phyloP scores from a whole-genome alignment of 768 basidiomycete species.

The Tulasnella sp. region DNA sequence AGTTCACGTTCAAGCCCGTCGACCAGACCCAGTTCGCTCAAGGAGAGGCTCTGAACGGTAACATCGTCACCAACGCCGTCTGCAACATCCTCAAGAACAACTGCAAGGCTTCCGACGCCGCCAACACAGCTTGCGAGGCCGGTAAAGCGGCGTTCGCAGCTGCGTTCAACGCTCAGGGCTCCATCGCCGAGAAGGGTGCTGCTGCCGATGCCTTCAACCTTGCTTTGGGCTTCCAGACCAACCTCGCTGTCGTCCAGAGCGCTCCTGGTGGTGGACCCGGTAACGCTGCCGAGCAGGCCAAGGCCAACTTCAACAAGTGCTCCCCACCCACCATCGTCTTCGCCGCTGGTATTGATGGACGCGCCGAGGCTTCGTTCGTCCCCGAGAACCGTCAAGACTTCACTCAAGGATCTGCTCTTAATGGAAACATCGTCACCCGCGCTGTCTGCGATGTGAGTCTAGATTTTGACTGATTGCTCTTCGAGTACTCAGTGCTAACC shows the following conservation, averaged over 20 bases:
- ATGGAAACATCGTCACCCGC: constrained; percentile 13
- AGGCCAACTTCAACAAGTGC: constrained; percentile 20
- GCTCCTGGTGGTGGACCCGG: constrained; percentile 21
- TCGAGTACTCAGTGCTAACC: not conserved
- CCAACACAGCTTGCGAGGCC: not conserved
- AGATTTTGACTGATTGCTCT: not conserved
- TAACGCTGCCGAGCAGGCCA: constrained; percentile 2
- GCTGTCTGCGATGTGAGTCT: constrained; percentile 21
- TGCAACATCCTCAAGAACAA: constrained; percentile 19
- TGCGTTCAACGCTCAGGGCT: too few relatives aligned
- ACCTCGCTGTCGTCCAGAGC: constrained; percentile 8
- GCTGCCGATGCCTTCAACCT: constrained; percentile 4
- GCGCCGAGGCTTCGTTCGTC: constrained; percentile 17
- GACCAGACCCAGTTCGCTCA: constrained; percentile 20
- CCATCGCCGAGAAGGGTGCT: constrained; percentile 4
- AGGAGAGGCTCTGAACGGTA: constrained; percentile 2
- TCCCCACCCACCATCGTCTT: constrained; percentile 19
- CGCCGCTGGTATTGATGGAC: constrained; percentile 22
- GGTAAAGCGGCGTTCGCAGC: constrained; percentile 7
- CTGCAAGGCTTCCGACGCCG: constrained; percentile 8
- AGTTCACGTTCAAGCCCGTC: constrained; percentile 21
- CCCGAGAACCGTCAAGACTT: constrained; percentile 18
- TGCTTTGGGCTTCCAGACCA: not conserved
- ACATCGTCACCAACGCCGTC: constrained; percentile 17
- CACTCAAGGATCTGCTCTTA: constrained; percentile 26